Conservation (phyloP, 1,139 yeast genomes). For the Suhomyces chickasaworum region DNA sequence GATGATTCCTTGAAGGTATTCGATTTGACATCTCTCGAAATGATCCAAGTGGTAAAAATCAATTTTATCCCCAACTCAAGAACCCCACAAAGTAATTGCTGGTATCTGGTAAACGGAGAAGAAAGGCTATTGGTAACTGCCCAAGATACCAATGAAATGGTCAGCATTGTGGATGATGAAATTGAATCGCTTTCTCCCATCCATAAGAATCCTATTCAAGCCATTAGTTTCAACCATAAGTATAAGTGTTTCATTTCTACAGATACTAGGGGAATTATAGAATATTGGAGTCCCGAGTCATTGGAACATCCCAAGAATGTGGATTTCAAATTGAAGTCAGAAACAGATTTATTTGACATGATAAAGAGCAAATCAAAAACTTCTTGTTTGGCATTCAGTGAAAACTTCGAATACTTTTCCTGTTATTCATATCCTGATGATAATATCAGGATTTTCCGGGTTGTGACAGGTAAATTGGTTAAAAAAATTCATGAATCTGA, state of each 20-base stretch:
- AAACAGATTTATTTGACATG: slow-evolving; percentile 45
- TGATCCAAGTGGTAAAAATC: slow-evolving; percentile 38
- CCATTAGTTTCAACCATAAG: slow-evolving; percentile 30
- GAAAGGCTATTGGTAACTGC: slow-evolving; percentile 27
- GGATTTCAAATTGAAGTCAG: slow-evolving; percentile 39
- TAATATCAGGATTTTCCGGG: slow-evolving; percentile 34
- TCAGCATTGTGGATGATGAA: slow-evolving; percentile 25
- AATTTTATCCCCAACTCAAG: slow-evolving; percentile 24
- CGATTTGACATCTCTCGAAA: slow-evolving; percentile 42
- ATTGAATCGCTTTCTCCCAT: slow-evolving; percentile 17
- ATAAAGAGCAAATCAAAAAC: slow-evolving; percentile 33
- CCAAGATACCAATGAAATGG: slow-evolving; percentile 18
- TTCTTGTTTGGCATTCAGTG: slow-evolving; percentile 24
- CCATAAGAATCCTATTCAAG: slow-evolving; percentile 33
- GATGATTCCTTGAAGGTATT: slow-evolving; percentile 36
- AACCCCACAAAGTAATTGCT: slow-evolving; percentile 18
- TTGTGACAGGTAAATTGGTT: slow-evolving; percentile 35
- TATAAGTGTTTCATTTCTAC: slow-evolving; percentile 38
- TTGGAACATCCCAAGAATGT: slow-evolving; percentile 19
- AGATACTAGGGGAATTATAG: slow-evolving; percentile 45
- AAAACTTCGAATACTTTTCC: slow-evolving; percentile 29
- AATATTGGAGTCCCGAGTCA: slow-evolving; percentile 38
- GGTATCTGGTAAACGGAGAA: slow-evolving; percentile 22
- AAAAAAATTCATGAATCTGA: slow-evolving; percentile 23
- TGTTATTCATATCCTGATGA: slow-evolving; percentile 32